Evolutionary conservation across 140 eudicot species (phyloP).

Genomic region (Senecio squalidus): DNA sequence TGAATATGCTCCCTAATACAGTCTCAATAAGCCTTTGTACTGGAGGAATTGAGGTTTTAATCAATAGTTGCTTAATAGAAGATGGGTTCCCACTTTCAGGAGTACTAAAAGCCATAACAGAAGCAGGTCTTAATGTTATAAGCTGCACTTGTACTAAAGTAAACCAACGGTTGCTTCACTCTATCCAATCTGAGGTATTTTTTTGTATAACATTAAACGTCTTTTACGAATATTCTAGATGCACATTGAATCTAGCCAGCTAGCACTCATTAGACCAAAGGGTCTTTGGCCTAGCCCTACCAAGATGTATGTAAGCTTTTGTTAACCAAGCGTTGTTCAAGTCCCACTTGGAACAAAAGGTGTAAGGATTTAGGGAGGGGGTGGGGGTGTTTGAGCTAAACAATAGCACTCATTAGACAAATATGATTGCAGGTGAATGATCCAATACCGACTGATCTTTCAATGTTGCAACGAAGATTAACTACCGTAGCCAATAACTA

Average conservation of each 20-base stretch:
- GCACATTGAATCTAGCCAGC: neutral
- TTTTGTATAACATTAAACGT: neutral
- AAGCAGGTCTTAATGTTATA: conserved; percentile 34
- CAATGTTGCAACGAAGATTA: conserved; percentile 31
- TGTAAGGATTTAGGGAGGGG: no score
- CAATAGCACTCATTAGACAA: neutral
- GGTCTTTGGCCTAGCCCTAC: no score
- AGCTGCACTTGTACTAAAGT: conserved; percentile 43
- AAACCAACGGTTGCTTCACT: conserved; percentile 34
- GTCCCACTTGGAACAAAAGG: no score
- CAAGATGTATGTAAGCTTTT: no score
- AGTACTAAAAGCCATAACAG: conserved; percentile 31
- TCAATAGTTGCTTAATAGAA: conserved; percentile 32
- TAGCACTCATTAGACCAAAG: no score
- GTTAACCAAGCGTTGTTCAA: no score
- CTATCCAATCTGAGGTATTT: conserved; percentile 56
- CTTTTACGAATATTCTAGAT: no score
- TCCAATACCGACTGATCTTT: conserved; percentile 9
- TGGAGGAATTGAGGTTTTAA: conserved; percentile 41
- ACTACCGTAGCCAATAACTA: conserved; percentile 23
- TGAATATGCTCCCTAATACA: conserved; percentile 18
- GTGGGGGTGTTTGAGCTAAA: no score
- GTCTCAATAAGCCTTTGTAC: conserved; percentile 22
- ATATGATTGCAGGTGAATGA: conserved; percentile 21
- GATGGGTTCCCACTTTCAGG: conserved; percentile 48